Evolutionary conservation across 2,329 filamentous ascomycete genomes (phyloP), one percentile per base, ranked within the genome.

Genomic region (Venturia pyrina): DNA sequence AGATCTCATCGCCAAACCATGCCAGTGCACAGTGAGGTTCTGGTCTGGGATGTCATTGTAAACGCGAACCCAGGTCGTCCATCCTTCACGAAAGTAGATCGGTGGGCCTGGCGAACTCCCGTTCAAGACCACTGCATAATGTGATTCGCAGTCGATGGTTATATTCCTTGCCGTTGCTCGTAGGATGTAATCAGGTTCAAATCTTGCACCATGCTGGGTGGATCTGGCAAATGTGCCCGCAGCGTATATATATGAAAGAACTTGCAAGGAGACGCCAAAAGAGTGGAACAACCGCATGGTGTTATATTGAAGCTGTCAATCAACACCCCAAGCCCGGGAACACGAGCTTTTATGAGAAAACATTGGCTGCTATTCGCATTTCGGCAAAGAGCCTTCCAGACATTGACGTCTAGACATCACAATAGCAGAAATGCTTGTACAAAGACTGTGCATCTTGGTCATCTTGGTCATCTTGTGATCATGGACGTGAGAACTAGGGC

Each of bases 1-100:
- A 41, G 82, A 79, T 41, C 81, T 76, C 71, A 85, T 83, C 19
- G 80, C 82, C 10, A 89, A 77, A 15, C 87, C 87, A 74, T 89
- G 87, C 87, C 87, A 89, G 71, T 89, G 87, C 83, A 86, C 83
- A n/a, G 83, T 86, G n/a, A 82, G 73, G 68, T 87, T 86, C 32
- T 78, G 72, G 17, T 80, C 72, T 0, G 73, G 67, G 73, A 86
- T 82, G 67, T 84, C 78, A 70, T 87, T 86, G 73, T 85, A 85
- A 0, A 87, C 84, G 10, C 84, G 76, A 63, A 86, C 79, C 83
- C 84, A 86, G 37, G 75, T 80, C 1, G 76, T 77, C 57, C 75
- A 72, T 15, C 79, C 79, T n/a, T 80, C 77, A 11, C 73, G 71
- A 5, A 86, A 73, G 15, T 78, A 75, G 3, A 85, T 67, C 5